Percentiles rank a stretch among this genome's conserved stretches.
These are phyloP conservation scores for Auxenochlorella protothecoides DNA, from an alignment of 139 green algal genomes.

Conservation along the genomic window DNA sequence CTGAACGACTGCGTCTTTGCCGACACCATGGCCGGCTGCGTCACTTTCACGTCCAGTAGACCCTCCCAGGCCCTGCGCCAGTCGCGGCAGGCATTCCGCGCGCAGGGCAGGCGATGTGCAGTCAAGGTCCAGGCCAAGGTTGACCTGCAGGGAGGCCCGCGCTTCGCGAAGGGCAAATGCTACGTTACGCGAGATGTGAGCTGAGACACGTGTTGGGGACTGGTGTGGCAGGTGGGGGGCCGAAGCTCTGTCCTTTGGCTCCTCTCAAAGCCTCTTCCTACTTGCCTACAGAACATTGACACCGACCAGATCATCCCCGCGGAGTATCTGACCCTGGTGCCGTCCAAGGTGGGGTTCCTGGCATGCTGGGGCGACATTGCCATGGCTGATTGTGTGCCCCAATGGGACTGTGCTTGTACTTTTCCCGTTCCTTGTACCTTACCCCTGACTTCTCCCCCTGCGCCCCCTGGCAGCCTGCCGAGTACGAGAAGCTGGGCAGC, in stretches of 20 bases:
- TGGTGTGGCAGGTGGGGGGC: neutral
- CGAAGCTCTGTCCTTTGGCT: neutral
- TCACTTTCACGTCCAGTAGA: too few relatives aligned
- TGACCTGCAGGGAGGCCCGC: slow-evolving; percentile 25
- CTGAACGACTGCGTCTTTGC: neutral
- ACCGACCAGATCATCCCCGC: slow-evolving; percentile 96
- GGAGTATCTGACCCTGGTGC: slow-evolving; percentile 90
- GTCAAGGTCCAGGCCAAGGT: slow-evolving; percentile 33
- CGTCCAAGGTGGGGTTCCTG: slow-evolving; percentile 59
- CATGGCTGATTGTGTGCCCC: too few relatives aligned
- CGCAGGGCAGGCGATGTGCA: neutral
- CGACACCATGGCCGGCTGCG: neutral
- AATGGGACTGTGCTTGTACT: too few relatives aligned
- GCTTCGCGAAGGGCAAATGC: slow-evolving; percentile 54
- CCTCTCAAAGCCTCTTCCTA: neutral
- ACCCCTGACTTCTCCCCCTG: too few relatives aligned
- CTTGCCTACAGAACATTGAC: slow-evolving; percentile 81
- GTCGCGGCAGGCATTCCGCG: too few relatives aligned
- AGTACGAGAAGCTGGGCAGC: slow-evolving; percentile 94
- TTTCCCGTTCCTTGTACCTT: too few relatives aligned
- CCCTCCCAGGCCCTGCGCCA: too few relatives aligned
- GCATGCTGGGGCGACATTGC: too few relatives aligned
- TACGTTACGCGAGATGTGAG: slow-evolving; percentile 73
- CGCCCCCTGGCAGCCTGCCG: slow-evolving; percentile 61
- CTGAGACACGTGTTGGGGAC: neutral